A percentile compares a stretch with the other conserved stretches of the same genome.
Evolutionary conservation across 371 early-diverging fungal genomes (phyloP).

Genomic region (Rhizopus microsporus): DNA sequence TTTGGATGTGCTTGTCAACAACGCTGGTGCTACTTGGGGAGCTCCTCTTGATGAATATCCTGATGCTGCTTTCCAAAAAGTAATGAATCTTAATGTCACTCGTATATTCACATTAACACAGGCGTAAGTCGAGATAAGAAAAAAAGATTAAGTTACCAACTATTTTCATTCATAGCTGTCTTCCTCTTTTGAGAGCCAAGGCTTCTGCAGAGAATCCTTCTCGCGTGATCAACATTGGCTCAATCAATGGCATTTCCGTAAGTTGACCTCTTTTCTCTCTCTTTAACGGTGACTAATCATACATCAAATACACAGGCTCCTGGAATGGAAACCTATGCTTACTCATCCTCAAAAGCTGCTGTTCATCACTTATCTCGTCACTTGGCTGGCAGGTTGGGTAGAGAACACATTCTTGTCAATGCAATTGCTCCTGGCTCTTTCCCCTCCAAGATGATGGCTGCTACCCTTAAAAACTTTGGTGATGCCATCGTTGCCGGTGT

Average conservation of each 20-base stretch:
- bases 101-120: conserved; percentile 83
- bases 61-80: conserved; percentile 72
- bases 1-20: conserved; percentile 85
- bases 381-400: conserved; percentile 67
- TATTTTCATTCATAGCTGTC: conserved; percentile 37
- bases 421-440: conserved; percentile 92
- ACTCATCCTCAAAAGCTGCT: conserved; percentile 80
- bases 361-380: conserved; percentile 75
- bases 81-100: conserved; percentile 89
- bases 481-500: conserved; percentile 58
- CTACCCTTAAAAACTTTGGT: conserved; percentile 60
- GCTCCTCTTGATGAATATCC: conserved; percentile 65
- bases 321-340: conserved; percentile 69
- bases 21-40: conserved; percentile 84
- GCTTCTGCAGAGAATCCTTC: conserved; percentile 61
- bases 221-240: conserved; percentile 69
- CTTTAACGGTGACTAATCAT: too few relatives aligned
- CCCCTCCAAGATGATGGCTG: conserved; percentile 89
- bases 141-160: neutral
- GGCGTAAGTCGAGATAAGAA: conserved; percentile 49
- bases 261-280: conserved; percentile 1
- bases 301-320: conserved; percentile 40
- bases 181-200: conserved; percentile 75
- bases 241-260: conserved; percentile 72
- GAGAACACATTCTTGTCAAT: conserved; percentile 77